Conservation (phyloP, 2,329 filamentous ascomycete species). For the Hypoxylon sp. region DNA sequence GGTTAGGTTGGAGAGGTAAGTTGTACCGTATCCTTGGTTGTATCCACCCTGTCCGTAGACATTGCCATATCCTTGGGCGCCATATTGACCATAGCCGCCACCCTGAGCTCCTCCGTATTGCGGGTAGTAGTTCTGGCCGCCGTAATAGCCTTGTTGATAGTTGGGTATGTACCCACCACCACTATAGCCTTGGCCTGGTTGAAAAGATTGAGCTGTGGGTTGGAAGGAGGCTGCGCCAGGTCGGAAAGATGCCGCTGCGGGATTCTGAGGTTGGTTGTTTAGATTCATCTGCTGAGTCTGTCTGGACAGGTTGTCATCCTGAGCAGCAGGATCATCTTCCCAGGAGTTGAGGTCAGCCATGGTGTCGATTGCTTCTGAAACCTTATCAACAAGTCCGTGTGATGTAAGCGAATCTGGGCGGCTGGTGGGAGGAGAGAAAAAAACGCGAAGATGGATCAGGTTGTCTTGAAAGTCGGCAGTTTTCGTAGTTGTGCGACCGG, state of each 20-base stretch:
- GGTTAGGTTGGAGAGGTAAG: background rate
- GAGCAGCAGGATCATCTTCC: conserved; percentile 87
- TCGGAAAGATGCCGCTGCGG: conserved; percentile 70
- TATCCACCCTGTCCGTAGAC: conserved; percentile 64
- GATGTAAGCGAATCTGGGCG: background rate
- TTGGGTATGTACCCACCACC: conserved; percentile 71
- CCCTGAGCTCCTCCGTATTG: conserved; percentile 65
- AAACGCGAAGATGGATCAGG: conserved; percentile 11
- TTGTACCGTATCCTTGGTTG: conserved; percentile 59
- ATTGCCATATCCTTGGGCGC: conserved; percentile 65
- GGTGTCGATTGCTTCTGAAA: conserved; percentile 52
- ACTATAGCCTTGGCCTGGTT: conserved; percentile 78
- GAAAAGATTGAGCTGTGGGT: conserved; percentile 78
- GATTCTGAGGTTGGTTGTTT: conserved; percentile 65
- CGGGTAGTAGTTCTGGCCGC: conserved; percentile 65
- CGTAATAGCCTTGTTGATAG: conserved; percentile 69
- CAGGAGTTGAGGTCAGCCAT: conserved; percentile 97
- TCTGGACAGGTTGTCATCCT: conserved; percentile 83
- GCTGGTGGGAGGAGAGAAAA: background rate
- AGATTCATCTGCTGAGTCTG: conserved; percentile 84
- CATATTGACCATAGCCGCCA: conserved; percentile 65
- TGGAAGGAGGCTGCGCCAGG: conserved; percentile 80
- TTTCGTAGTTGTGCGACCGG: conserved; percentile 34
- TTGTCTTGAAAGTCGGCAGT: background rate
- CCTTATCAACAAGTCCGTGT: background rate